A percentile compares a stretch with the other conserved stretches of the same genome.
Evolutionary conservation across 352 stramenopile species (phyloP).

Genomic region (Phytophthora melonis): DNA sequence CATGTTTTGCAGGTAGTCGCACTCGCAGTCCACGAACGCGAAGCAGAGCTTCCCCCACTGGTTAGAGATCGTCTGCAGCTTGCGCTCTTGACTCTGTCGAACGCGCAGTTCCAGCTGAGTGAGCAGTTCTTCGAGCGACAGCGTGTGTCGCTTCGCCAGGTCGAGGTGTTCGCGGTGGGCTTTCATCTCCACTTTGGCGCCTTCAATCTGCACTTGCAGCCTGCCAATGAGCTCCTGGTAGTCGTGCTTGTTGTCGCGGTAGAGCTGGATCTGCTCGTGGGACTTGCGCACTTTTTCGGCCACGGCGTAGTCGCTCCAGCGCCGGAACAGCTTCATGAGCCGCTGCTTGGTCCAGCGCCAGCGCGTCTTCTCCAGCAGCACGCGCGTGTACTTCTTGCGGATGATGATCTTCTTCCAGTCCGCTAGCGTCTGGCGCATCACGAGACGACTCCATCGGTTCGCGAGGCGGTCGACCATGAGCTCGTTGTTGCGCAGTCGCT

Average conservation of each 20-base stretch:
- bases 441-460: constrained; percentile 53
- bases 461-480: constrained; percentile 70
- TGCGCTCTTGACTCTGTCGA: constrained; percentile 60
- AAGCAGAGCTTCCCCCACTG: constrained; percentile 73
- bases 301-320: constrained; percentile 54
- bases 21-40: constrained; percentile 63
- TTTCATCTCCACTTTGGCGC: constrained; percentile 52
- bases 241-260: constrained; percentile 54
- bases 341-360: constrained; percentile 63
- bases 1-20: constrained; percentile 70
- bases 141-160: constrained; percentile 63
- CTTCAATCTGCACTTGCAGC: constrained; percentile 67
- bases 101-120: constrained; percentile 59
- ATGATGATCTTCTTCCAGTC: constrained; percentile 82
- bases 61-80: constrained; percentile 68
- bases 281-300: constrained; percentile 46
- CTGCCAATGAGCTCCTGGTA: constrained; percentile 60
- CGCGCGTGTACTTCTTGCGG: constrained; percentile 76
- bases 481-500: constrained; percentile 69
- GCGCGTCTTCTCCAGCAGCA: constrained; percentile 69
- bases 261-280: constrained; percentile 54
- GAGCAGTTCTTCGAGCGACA: constrained; percentile 68
- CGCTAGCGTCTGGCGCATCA: constrained; percentile 67
- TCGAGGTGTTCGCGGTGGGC: constrained; percentile 66
- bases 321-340: constrained; percentile 50